Conservation (phyloP, 176 grass and related monocot species). For the Triticum aestivum region IWGSC_CS_RefSeq_v2.1 NC_057801.1:733493652-733494151, state of each 20-base stretch:
- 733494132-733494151: neutral
- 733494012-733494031: slow-evolving; percentile 78
- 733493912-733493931: neutral
- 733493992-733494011: slow-evolving; percentile 59
- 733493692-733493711: slow-evolving; percentile 57
- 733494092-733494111: slow-evolving; percentile 87
- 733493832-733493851: slow-evolving; percentile 33
- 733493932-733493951: neutral
- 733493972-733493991: slow-evolving; percentile 43
- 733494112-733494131: slow-evolving; percentile 29
- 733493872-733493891: slow-evolving; percentile 44
- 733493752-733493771: slow-evolving; percentile 63
- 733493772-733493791: slow-evolving; percentile 10
- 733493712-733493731: slow-evolving; percentile 50
- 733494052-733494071: slow-evolving; percentile 59
- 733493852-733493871: slow-evolving; percentile 69
- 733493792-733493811: neutral
- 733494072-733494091: slow-evolving; percentile 81
- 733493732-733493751: slow-evolving; percentile 62
- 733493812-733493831: neutral
- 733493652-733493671: neutral
- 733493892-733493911: neutral
- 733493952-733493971: slow-evolving; percentile 36
- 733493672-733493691: neutral
- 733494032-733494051: slow-evolving; percentile 48